Evolutionary conservation across 192 early-diverging fungal species (phyloP).

Genomic region (Rhizoclosmatium globosum): DNA sequence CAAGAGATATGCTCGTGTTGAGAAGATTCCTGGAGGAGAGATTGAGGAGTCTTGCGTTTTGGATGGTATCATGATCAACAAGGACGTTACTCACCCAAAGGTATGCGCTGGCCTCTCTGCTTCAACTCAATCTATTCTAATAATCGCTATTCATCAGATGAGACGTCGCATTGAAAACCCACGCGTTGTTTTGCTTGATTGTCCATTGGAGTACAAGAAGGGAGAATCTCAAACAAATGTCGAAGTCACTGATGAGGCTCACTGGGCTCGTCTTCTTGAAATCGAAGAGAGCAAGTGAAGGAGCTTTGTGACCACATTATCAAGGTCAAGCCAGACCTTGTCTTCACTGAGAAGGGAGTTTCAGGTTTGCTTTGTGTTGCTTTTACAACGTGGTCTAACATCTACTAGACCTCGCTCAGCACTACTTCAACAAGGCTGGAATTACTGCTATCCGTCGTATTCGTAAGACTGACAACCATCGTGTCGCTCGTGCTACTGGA

Average conservation of each 20-base stretch:
- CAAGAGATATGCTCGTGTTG: slow-evolving; percentile 96
- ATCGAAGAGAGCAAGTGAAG: slow-evolving; percentile 99
- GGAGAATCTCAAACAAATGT: slow-evolving; percentile 99
- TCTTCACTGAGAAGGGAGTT: slow-evolving; percentile 99
- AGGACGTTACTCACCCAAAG: slow-evolving; percentile 99
- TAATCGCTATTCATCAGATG: slow-evolving; percentile 51
- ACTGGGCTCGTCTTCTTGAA: slow-evolving; percentile 95
- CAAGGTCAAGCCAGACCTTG: slow-evolving; percentile 94
- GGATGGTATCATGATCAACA: slow-evolving; percentile 98
- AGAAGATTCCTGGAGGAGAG: slow-evolving; percentile 99
- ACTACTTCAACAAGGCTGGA: slow-evolving; percentile 96
- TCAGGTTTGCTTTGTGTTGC: slow-evolving; percentile 63
- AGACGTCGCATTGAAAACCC: slow-evolving; percentile 96
- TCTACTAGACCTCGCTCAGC: slow-evolving; percentile 89
- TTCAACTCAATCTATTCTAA: too few species aligned
- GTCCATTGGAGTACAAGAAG: slow-evolving; percentile 99
- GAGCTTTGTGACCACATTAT: slow-evolving; percentile 96
- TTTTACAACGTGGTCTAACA: not conserved
- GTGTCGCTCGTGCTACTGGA: slow-evolving; percentile 96
- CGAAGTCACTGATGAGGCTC: slow-evolving; percentile 95
- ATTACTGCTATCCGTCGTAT: slow-evolving; percentile 98
- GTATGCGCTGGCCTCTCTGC: not conserved
- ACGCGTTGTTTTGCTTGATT: slow-evolving; percentile 94
- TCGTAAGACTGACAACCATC: slow-evolving; percentile 98
- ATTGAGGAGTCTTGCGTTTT: slow-evolving; percentile 95